Evolutionary conservation across 805 yeast genomes (phyloP).

Genomic region (Yamadazyma ubonensis): DNA sequence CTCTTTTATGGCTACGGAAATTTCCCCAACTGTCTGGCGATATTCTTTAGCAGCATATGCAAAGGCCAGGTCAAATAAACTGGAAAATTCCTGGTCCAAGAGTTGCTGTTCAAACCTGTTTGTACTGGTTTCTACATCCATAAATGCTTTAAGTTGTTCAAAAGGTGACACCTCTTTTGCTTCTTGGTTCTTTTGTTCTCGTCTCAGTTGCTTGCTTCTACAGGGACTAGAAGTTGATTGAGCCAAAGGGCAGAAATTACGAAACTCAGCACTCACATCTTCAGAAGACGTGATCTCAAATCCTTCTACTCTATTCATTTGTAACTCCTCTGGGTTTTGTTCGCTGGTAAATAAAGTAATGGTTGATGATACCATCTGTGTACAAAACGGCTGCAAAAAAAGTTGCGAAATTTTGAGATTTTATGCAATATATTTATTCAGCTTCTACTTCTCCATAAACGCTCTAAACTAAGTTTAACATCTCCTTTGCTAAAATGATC

Average conservation of each 20-base stretch:
- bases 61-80: constrained; percentile 1
- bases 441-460: constrained; percentile 32
- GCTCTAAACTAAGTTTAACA: constrained; percentile 65
- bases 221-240: constrained; percentile 5
- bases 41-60: not conserved
- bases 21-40: not conserved
- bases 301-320: not conserved
- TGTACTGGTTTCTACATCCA: not conserved
- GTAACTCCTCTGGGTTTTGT: too few species aligned
- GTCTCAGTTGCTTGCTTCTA: not conserved
- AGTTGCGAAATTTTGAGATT: constrained; percentile 1
- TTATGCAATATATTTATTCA: constrained; percentile 3
- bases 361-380: not conserved
- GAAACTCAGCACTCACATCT: not conserved
- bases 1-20: not conserved
- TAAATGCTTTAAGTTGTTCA: too few species aligned
- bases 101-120: constrained; percentile 2
- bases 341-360: constrained; percentile 3
- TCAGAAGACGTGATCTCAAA: not conserved
- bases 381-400: constrained; percentile 4
- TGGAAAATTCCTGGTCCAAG: not conserved
- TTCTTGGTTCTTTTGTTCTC: not conserved
- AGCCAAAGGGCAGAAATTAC: constrained; percentile 4
- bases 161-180: not conserved
- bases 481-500: constrained; percentile 68